A percentile compares a stretch with the other conserved stretches of the same genome.
These are phyloP conservation scores for Cephalotrichum gorgonifer DNA, from an alignment of 2,329 filamentous ascomycete species.

Conservation along the genomic window DNA sequence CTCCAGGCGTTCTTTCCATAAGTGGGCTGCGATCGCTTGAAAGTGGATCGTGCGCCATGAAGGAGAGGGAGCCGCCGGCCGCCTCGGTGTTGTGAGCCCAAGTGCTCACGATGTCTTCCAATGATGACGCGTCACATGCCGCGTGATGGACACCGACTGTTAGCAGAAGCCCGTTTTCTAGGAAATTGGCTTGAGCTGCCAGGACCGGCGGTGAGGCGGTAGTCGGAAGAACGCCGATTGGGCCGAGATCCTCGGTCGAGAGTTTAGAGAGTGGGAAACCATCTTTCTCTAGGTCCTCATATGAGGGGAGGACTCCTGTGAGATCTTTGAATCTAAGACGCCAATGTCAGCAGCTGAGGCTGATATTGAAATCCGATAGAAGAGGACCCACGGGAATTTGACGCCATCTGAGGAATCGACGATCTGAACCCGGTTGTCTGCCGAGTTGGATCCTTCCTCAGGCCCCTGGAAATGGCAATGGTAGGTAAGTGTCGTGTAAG, in stretches of 20 bases:
- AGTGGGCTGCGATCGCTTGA: not conserved
- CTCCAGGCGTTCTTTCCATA: not conserved
- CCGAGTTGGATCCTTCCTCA: not conserved
- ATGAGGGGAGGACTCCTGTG: not conserved
- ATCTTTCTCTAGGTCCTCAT: not conserved
- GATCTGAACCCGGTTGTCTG: not conserved
- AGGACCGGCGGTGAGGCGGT: not conserved
- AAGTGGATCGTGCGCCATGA: not conserved
- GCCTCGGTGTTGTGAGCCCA: not conserved
- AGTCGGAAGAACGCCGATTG: not conserved
- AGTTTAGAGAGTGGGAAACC: not conserved
- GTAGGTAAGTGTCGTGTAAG: not conserved
- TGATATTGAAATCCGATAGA: not conserved
- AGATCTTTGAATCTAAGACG: not conserved
- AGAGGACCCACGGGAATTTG: not conserved
- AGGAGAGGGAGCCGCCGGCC: not conserved
- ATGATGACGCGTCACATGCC: not conserved
- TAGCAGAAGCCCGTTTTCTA: slow-evolving; percentile 1
- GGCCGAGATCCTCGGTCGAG: not conserved
- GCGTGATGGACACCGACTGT: not conserved
- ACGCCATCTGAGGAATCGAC: not conserved
- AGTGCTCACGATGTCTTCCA: not conserved
- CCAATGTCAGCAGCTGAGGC: not conserved
- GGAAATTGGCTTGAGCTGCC: slow-evolving; percentile 1
- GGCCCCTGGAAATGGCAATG: not conserved